Evolutionary conservation across 106 monocot genomes (phyloP), one percentile per base, ranked within the genome.

Genomic region (Acorus gramineus): DNA sequence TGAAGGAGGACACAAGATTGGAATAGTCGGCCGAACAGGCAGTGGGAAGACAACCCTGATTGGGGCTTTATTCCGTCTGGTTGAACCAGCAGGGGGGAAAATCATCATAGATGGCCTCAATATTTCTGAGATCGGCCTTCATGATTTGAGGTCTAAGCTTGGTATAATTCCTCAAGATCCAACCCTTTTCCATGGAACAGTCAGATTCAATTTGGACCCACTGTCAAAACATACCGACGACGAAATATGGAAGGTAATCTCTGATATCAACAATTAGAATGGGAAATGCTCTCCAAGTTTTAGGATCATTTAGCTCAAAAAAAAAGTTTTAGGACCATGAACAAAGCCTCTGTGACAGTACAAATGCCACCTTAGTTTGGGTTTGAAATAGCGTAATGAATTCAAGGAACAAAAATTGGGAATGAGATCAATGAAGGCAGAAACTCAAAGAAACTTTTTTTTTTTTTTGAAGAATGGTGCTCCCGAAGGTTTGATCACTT

Each of bases 151-250:
- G 11, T 28, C 55, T 4, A 52, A 52, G n/a, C 28, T 74, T 5
- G 67, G 66, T 11, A 67, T 74, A 28, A 74, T 74, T 3, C 74
- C 74, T 46, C 74, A 74, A 55, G 74, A 74, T 14, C 74, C 74
- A 0, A 67, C 67, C 14, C 66, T 74, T 67, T 74, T 74, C 53
- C 60, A 67, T 14, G 74, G 74, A 7, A 45, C 74, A 14, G 74
- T 74, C 47, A 50, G 74, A 52, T 67, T 45, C 67, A 74, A 74
- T 50, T 61, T 74, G 0, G 67, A 28, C 28, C 28, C 28, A 28
- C 28, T 28, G 46, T 53, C 58, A 67, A 59, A 74, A 12, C 57
- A 74, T 9, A 58, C 74, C 3, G 74, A 74, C 67, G 66, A 74
- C 3, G 57, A 74, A n/a, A 61, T 74, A 45, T 67, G 74, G 74